phyloP scores from a whole-genome alignment of 148 eudicot species.

The Fallopia convolvulus region DNA sequence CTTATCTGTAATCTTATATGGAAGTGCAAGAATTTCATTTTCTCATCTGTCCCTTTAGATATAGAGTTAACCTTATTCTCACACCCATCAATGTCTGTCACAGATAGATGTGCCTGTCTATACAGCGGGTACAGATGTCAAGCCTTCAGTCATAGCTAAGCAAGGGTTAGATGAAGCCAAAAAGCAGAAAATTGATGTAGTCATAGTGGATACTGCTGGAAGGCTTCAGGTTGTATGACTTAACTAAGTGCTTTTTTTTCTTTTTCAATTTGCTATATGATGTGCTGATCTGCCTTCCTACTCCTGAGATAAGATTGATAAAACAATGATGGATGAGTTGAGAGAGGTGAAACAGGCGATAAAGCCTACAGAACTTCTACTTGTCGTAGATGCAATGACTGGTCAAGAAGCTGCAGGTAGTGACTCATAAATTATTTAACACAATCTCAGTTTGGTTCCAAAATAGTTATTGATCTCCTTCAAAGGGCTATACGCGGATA shows the following conservation, averaged over 20 bases:
- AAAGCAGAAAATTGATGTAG: conserved; percentile 80
- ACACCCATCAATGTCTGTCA: conserved; percentile 33
- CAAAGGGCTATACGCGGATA: neutral
- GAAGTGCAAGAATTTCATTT: neutral
- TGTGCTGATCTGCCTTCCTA: conserved; percentile 5
- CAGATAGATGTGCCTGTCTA: conserved; percentile 97
- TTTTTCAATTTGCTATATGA: neutral
- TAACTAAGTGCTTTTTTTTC: neutral
- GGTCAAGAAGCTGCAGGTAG: conserved; percentile 99
- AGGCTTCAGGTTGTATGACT: conserved; percentile 77
- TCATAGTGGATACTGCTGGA: conserved; percentile 96
- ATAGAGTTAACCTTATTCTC: conserved; percentile 18
- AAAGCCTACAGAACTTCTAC: conserved; percentile 90
- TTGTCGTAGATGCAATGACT: conserved; percentile 99
- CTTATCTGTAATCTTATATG: neutral
- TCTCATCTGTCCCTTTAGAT: neutral
- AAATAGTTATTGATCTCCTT: neutral
- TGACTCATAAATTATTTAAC: neutral
- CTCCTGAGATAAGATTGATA: conserved; percentile 62
- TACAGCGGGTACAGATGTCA: conserved; percentile 74
- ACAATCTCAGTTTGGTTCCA: neutral
- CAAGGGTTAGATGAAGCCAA: conserved; percentile 79
- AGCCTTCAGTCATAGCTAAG: conserved; percentile 82
- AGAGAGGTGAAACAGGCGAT: conserved; percentile 77
- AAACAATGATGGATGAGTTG: conserved; percentile 90